Percentiles rank a stretch among this genome's conserved stretches.
These are phyloP conservation scores for Nasturtium officinale DNA, from an alignment of 345 rosid genomes.

Conservation along the genomic window DNA sequence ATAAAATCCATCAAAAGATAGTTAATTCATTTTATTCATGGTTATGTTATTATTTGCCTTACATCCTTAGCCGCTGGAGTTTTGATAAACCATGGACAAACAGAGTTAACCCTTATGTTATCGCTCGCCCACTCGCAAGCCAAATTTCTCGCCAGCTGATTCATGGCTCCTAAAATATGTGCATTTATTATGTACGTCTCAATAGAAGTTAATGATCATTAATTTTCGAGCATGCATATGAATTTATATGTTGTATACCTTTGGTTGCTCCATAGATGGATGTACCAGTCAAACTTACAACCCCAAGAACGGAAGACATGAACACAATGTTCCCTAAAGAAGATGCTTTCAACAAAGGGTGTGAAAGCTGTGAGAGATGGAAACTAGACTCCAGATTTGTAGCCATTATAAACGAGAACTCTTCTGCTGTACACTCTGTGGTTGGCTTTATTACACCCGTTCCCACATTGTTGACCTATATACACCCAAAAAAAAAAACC, in stretches of 20 bases:
- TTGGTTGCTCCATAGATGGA: slow-evolving; percentile 36
- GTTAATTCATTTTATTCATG: not conserved
- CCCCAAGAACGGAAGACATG: slow-evolving; percentile 6
- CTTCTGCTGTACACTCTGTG: slow-evolving; percentile 21
- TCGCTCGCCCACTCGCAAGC: slow-evolving; percentile 42
- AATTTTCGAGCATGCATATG: not conserved
- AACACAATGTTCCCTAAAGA: slow-evolving; percentile 22
- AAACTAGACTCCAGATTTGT: slow-evolving; percentile 22
- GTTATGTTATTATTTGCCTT: not conserved
- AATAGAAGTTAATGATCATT: not conserved
- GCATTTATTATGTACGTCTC: not conserved
- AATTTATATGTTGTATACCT: slow-evolving; percentile 6
- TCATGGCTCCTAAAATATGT: slow-evolving; percentile 24
- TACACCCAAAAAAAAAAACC: not conserved
- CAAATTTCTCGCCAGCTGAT: slow-evolving; percentile 34
- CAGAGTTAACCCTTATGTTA: slow-evolving; percentile 31
- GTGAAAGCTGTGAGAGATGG: slow-evolving; percentile 24
- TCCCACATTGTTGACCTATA: slow-evolving; percentile 25
- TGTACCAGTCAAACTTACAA: not conserved
- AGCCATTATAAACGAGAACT: slow-evolving; percentile 4
- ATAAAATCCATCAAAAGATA: not conserved
- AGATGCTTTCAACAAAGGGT: slow-evolving; percentile 34
- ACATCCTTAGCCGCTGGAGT: slow-evolving; percentile 17
- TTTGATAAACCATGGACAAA: slow-evolving; percentile 30
- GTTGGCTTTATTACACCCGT: slow-evolving; percentile 12